These are phyloP conservation scores for Teratosphaeria gauchensis DNA, from an alignment of 2,329 filamentous ascomycete species.

Conservation along the genomic window DNA sequence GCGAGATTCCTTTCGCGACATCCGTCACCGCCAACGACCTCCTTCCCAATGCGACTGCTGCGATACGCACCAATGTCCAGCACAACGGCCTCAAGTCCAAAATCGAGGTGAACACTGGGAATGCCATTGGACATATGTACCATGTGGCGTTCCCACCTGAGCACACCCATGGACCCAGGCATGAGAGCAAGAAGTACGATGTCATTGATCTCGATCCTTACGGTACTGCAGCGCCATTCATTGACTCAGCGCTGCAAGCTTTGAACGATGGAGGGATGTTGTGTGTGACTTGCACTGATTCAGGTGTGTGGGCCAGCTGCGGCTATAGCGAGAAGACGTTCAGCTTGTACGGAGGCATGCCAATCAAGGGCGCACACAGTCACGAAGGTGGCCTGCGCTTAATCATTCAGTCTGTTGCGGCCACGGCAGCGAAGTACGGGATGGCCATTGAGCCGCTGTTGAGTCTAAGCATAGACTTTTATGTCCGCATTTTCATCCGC, in stretches of 20 bases:
- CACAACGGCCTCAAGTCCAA: conserved; percentile 68
- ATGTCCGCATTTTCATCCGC: conserved; percentile 78
- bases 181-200: conserved; percentile 54
- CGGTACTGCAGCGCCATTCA: conserved; percentile 82
- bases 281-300: conserved; percentile 94
- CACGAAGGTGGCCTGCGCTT: conserved; percentile 86
- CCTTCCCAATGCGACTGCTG: conserved; percentile 41
- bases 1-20: conserved; percentile 59
- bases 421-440: conserved; percentile 74
- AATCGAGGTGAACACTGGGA: conserved; percentile 64
- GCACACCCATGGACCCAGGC: conserved; percentile 29
- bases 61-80: conserved; percentile 73
- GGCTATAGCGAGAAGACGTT: conserved; percentile 92
- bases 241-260: conserved; percentile 82
- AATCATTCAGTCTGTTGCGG: conserved; percentile 72
- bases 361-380: conserved; percentile 72
- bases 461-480: conserved; percentile 93
- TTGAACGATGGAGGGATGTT: conserved; percentile 81
- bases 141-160: conserved; percentile 30
- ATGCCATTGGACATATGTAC: conserved; percentile 91
- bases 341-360: conserved; percentile 83
- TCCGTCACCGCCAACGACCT: conserved; percentile 70
- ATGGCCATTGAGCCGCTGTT: conserved; percentile 82
- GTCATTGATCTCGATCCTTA: conserved; percentile 97
- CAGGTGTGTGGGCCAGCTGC: conserved; percentile 86